Evolutionary conservation across 148 eudicot genomes (phyloP), one percentile per base, ranked within the genome.

Genomic region (Heliamphora exappendiculata): DNA sequence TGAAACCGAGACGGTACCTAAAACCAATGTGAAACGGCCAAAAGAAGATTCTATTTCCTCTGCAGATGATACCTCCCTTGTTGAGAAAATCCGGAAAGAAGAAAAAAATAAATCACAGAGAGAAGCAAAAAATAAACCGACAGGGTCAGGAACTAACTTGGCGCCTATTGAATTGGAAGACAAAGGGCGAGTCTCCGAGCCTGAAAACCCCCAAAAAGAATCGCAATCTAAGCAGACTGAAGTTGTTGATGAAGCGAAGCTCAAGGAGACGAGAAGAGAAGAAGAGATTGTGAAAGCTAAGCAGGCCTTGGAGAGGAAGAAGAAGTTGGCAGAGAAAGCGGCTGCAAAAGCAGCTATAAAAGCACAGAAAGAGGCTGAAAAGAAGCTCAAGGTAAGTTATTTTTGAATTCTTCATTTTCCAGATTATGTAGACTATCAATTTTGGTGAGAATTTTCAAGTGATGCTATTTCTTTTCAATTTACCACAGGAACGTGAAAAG

Each of bases 311-410:
- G 97, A 91, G 80, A 89, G 98, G 83, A 94, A 92, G 94, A 92
- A 86, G 84, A 92, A 89, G 82, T 75, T 83, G 84, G 90, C 91
- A 3, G 98, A 90, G 83, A 94, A 91, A 89, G 88, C 92, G 7
- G 94, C 94, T 9, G 89, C 91, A 8, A 95, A 92, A 87, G 98
- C 98, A 5, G 92, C 89, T 78, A 78, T 84, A 9, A 89, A 86
- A 77, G 92, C 97, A 69, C 93, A 92, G 78, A 94, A 92, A 84
- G 96, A 94, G 80, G 97, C 98, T 75, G 97, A 92, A 71, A 92
- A 92, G 90, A 94, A 94, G 87, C 89, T 81, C 37, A 94, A 90
- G 96, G 98, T 64, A 87, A 67, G 39, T 83, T 17, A 20, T 81
- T 7, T 42, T 47, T 24, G n/a, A 22, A 42, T 13, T 50, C 13